Evolutionary conservation across 2,329 filamentous ascomycete species (phyloP), one percentile per base, ranked within the genome.

Genomic region (Colletotrichum sublineola): DNA sequence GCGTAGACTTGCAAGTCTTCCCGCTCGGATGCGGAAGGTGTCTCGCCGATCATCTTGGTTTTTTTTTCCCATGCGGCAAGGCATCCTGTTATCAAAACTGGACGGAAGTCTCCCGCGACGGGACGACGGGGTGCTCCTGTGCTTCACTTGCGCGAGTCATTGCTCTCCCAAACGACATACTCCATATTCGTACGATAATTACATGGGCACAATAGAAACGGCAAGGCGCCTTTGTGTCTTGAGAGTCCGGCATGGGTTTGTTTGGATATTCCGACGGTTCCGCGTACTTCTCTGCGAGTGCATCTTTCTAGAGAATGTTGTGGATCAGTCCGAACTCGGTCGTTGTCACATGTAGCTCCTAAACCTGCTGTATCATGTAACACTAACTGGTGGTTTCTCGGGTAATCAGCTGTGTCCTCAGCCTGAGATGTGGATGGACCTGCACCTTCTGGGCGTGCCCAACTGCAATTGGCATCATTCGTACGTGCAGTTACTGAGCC

Each of bases 131-230:
- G 12, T 31, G 15, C 55, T 61, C 55, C 55, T 46, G 38, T 38
- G 63, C 62, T 38, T 58, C 67, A 31, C 9, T n/a, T 67, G 46
- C 46, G 46, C 53, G 67, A 70, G 63, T 67, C 63, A 67, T 6
- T 6, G 29, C 24, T 24, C 9, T n/a, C 4, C 9, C 33, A 38
- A n/a, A 18, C 11, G 12, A 12, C 46, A 24, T 12, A 12, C 12
- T 9, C 46, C 46, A 24, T 12, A 12, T 24, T 9, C 46, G 20
- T 24, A 24, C 46, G 9, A 48, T 48, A 24, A 24, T 12, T 12
- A 24, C 46, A 46, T 8, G 20, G 4, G n/a, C 31, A 4, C 3
- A 7, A 33, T 18, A 33, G 7, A 9, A 33, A 33, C 29, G 14
- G 50, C 12, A 53, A 53, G 15, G 50, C 24, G 3, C 12, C 20